These are phyloP conservation scores for Pythium folliculosum DNA, from an alignment of 352 stramenopile species.

Conservation along the genomic window DNA sequence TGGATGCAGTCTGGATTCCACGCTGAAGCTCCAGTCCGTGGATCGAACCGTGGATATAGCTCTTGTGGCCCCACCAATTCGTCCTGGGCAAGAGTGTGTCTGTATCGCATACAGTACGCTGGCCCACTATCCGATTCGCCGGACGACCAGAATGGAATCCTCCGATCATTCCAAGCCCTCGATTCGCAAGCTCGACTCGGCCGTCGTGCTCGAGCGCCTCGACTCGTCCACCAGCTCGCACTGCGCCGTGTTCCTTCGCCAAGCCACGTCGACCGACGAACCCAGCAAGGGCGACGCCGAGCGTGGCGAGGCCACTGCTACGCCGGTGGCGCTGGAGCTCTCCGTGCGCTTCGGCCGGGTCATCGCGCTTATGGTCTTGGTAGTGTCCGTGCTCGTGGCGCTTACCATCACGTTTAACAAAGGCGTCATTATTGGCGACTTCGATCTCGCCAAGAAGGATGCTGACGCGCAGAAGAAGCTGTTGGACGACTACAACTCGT, in stretches of 20 bases:
- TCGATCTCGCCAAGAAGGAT: background rate
- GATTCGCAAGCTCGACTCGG: background rate
- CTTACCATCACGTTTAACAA: background rate
- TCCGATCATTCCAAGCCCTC: background rate
- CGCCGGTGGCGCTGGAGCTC: background rate
- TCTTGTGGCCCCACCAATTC: no score
- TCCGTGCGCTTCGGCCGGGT: background rate
- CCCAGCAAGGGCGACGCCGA: background rate
- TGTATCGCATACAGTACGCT: no score
- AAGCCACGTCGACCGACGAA: background rate
- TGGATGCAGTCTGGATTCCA: no score
- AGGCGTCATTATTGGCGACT: background rate
- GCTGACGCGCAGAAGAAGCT: background rate
- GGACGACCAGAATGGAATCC: background rate
- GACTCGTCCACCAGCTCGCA: background rate
- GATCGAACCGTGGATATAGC: no score
- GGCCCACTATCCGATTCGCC: no score
- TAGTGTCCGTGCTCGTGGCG: background rate
- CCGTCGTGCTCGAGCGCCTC: background rate
- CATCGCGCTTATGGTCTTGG: background rate
- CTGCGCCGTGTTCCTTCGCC: background rate
- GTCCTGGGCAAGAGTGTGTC: no score
- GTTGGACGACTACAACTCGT: conserved; percentile 22
- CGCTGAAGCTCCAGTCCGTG: no score
- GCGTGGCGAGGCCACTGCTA: background rate